These are phyloP conservation scores for Posidonia australis DNA, from an alignment of 106 monocot species.

Conservation along the genomic window DNA sequence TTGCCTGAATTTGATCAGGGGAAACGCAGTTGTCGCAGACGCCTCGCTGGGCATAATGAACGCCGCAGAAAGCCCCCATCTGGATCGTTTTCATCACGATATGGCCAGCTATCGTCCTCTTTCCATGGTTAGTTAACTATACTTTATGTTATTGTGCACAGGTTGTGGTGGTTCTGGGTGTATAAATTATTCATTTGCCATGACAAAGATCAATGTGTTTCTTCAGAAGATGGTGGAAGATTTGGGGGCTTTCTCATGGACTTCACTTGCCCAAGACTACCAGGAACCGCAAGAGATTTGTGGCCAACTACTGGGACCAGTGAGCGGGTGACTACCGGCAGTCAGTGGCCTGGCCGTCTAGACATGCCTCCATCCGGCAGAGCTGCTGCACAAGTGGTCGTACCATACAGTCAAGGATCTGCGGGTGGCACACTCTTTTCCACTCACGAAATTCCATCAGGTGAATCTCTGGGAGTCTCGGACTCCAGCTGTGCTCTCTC, in stretches of 20 bases:
- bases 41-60: constrained; percentile 52
- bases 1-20: constrained; percentile 62
- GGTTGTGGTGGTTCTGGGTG: background rate
- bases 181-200: background rate
- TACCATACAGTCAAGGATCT: constrained; percentile 14
- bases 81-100: constrained; percentile 41
- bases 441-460: too few relatives aligned
- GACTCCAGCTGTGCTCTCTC: too few relatives aligned
- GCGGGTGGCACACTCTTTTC: constrained; percentile 10
- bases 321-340: constrained; percentile 7
- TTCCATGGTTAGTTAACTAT: constrained; percentile 27
- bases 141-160: background rate
- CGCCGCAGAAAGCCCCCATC: constrained; percentile 49
- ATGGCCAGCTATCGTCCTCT: constrained; percentile 32
- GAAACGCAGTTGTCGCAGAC: constrained; percentile 60
- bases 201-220: background rate
- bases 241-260: constrained; percentile 46
- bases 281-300: constrained; percentile 15
- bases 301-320: constrained; percentile 24
- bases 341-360: constrained; percentile 1
- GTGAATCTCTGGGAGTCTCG: too few relatives aligned
- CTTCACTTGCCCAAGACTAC: constrained; percentile 33
- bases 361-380: background rate
- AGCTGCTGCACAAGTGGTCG: background rate
- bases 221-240: constrained; percentile 27